phyloP scores from a whole-genome alignment of 768 basidiomycete genomes.

The Calvatia gigantea region DNA sequence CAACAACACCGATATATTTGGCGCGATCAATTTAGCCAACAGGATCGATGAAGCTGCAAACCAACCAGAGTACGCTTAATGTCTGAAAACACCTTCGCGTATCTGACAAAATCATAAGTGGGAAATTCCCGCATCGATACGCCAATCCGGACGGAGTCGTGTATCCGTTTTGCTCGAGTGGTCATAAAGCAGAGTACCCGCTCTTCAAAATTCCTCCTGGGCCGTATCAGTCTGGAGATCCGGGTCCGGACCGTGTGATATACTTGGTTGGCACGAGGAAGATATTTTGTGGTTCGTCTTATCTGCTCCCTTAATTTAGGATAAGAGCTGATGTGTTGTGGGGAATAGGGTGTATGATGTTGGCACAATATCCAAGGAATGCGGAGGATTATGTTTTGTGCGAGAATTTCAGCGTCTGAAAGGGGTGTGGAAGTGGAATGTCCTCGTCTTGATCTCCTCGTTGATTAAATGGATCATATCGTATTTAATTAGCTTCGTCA shows the following conservation, averaged over 20 bases:
- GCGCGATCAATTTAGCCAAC: neutral
- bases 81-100: neutral
- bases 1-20: conserved; percentile 2
- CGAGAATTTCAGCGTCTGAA: neutral
- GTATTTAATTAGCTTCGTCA: too few species aligned
- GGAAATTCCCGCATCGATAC: neutral
- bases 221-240: neutral
- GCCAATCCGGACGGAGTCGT: neutral
- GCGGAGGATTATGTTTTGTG: neutral
- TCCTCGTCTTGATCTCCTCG: too few species aligned
- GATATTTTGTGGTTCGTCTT: conserved; percentile 6
- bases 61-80: neutral
- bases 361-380: neutral
- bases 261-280: conserved; percentile 1
- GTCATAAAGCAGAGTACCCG: conserved; percentile 3
- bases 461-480: too few species aligned
- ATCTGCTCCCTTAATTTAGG: neutral
- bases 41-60: conserved; percentile 6
- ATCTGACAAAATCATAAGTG: neutral
- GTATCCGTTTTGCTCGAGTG: conserved; percentile 4
- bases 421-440: neutral
- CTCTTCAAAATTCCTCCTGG: neutral
- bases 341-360: conserved; percentile 1
- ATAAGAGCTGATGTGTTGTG: neutral
- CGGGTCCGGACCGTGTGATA: neutral